These are phyloP conservation scores for Melaleuca quinquenervia DNA, from an alignment of 345 rosid species.

Conservation along the genomic window DNA sequence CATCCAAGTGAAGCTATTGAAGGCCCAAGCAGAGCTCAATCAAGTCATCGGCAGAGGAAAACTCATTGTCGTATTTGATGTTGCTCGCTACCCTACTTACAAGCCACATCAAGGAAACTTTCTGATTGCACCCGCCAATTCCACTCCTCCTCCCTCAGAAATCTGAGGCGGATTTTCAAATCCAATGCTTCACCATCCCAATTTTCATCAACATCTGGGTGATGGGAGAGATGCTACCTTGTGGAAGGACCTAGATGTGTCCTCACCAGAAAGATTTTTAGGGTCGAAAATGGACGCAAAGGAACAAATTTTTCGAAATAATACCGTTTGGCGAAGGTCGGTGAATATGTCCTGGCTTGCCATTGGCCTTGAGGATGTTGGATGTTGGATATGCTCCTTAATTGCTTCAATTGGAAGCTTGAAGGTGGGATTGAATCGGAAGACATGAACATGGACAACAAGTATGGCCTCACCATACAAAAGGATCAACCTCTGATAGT, in stretches of 20 bases:
- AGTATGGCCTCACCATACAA: slow-evolving; percentile 10
- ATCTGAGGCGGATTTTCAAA: slow-evolving; percentile 10
- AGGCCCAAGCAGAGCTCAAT: slow-evolving; percentile 8
- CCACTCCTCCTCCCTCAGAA: slow-evolving; percentile 25
- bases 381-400: slow-evolving; percentile 27
- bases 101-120: slow-evolving; percentile 29
- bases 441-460: slow-evolving; percentile 3
- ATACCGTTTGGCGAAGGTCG: slow-evolving; percentile 16
- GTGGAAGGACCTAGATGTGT: slow-evolving; percentile 14
- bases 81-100: slow-evolving; percentile 16
- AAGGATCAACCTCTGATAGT: slow-evolving; percentile 7
- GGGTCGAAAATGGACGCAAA: slow-evolving; percentile 7
- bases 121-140: slow-evolving; percentile 25
- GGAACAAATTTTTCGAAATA: slow-evolving; percentile 9
- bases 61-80: slow-evolving; percentile 16
- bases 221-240: slow-evolving; percentile 22
- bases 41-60: slow-evolving; percentile 13
- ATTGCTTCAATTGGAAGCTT: slow-evolving; percentile 17
- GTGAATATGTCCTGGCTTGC: slow-evolving; percentile 31
- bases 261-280: slow-evolving; percentile 21
- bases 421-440: not conserved
- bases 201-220: slow-evolving; percentile 24
- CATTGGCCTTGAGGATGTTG: slow-evolving; percentile 20
- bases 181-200: slow-evolving; percentile 12
- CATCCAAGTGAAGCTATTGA: not conserved